Evolutionary conservation across 2,329 filamentous ascomycete species (phyloP).

Genomic region (Plectosphaerella plurivora): DNA sequence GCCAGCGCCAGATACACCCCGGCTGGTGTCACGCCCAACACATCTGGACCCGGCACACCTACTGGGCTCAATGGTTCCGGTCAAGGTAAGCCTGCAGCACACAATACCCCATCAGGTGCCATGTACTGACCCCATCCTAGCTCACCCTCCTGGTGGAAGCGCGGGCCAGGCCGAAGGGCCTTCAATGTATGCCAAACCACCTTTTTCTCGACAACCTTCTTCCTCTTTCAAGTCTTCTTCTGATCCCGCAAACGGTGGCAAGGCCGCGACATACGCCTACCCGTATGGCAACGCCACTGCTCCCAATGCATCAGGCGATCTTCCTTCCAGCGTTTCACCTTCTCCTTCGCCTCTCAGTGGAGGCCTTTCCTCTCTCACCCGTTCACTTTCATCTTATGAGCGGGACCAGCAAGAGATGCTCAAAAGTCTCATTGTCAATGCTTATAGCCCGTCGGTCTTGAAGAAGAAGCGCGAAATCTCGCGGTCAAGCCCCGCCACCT

Average conservation of each 20-base stretch:
- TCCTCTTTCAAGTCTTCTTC: slow-evolving; percentile 4
- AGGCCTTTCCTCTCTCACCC: slow-evolving; percentile 9
- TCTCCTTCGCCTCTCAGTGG: slow-evolving; percentile 11
- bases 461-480: slow-evolving; percentile 5
- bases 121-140: neutral
- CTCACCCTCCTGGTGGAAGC: neutral
- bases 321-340: neutral
- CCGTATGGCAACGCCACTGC: neutral
- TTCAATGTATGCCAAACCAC: slow-evolving; percentile 41
- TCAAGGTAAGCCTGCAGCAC: slow-evolving; percentile 1
- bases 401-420: slow-evolving; percentile 32
- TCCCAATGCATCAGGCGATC: neutral
- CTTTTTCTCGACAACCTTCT: slow-evolving; percentile 5
- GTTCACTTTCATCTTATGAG: slow-evolving; percentile 31
- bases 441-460: slow-evolving; percentile 7
- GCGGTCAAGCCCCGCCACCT: neutral
- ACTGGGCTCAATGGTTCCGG: slow-evolving; percentile 3
- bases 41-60: neutral
- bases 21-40: neutral
- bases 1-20: slow-evolving; percentile 13
- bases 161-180: slow-evolving; percentile 23
- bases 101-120: neutral
- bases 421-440: slow-evolving; percentile 28
- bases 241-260: neutral
- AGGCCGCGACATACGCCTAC: neutral